phyloP scores from a whole-genome alignment of 345 rosid species.

The Rhizophora apiculata region DNA sequence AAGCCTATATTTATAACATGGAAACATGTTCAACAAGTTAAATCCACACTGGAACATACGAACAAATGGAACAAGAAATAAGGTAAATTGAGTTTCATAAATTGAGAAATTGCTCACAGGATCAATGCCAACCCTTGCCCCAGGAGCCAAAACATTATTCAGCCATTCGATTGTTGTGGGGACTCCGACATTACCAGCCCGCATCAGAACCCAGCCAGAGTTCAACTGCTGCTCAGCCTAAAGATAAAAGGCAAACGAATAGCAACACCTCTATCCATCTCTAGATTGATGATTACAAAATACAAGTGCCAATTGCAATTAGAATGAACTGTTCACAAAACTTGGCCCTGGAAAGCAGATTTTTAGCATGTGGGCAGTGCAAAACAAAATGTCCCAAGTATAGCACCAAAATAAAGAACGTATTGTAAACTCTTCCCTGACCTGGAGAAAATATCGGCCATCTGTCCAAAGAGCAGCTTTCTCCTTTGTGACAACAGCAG shows the following conservation, averaged over 20 bases:
- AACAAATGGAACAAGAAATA: slow-evolving; percentile 1
- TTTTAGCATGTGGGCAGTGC: neutral
- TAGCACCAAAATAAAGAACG: neutral
- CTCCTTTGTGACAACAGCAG: slow-evolving; percentile 81
- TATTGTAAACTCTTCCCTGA: slow-evolving; percentile 17
- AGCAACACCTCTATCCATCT: neutral
- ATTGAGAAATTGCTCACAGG: slow-evolving; percentile 64
- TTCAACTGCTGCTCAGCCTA: slow-evolving; percentile 89
- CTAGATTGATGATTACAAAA: neutral
- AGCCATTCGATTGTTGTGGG: slow-evolving; percentile 89
- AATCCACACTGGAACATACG: neutral
- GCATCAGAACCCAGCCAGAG: slow-evolving; percentile 89
- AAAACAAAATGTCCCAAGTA: neutral
- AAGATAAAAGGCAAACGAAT: slow-evolving; percentile 9
- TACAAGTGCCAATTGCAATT: neutral
- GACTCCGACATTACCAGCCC: slow-evolving; percentile 88
- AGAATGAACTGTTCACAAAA: neutral
- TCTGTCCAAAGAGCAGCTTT: slow-evolving; percentile 98
- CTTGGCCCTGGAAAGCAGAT: neutral
- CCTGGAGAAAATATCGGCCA: slow-evolving; percentile 99
- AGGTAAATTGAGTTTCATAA: slow-evolving; percentile 13
- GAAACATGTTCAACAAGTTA: neutral
- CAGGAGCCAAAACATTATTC: slow-evolving; percentile 74
- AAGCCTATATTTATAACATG: neutral
- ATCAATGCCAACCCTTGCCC: slow-evolving; percentile 87